Base-by-base conservation (phyloP, 2,329 filamentous ascomycete genomes). In the Beauveria medogensis region DNA sequence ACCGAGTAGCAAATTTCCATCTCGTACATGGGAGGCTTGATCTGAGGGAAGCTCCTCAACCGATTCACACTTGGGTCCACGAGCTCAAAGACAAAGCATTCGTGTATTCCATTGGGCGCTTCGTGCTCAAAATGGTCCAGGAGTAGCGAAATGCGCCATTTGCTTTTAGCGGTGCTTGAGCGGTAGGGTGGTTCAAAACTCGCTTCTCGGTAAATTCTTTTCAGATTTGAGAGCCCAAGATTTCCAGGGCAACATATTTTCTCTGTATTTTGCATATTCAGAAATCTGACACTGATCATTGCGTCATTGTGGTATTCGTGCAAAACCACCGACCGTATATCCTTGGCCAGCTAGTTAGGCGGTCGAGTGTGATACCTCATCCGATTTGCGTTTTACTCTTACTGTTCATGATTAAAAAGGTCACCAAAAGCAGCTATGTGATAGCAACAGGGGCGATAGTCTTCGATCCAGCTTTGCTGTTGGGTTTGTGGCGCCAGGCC, bases 281-380 rank as follows among this genome's bases (percentile, higher is more conserved):
- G 57, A 44, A 37, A 16, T 3, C 16, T 16, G 12, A 37, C 34
- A 37, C 34, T 37, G 34, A 6, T 37, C 34, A 37, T 37, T 37
- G 14, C 34, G 14, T 16, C 5, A 16, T 14, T 37, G 34, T 37
- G 14, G 34, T 37, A 16, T 26, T 30, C 43, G 59, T 3, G 53
- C 40, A 60, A 12, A 8, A 41, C 37, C n/a, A 59, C 59, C 64
- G 66, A 69, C 70, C 43, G 66, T 8, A 62, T 47, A 62, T 75
- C 71, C 44, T 53, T 67, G 22, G 73, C 77, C 46, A 80, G 70
- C 78, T 77, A 80, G 70, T 78, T 77, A 81, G 20, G 79, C 77
- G 1, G 77, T 80, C 3, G 75, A 78, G 64, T 67, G 78, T 7
- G 72, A 72, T 28, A 78, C 77, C 41, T 70, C 75, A 44, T 77